Percentiles rank a stretch among this genome's conserved stretches.
Conservation (phyloP, 202 grass and related monocot species). For the Brachypodium distachyon region DNA sequence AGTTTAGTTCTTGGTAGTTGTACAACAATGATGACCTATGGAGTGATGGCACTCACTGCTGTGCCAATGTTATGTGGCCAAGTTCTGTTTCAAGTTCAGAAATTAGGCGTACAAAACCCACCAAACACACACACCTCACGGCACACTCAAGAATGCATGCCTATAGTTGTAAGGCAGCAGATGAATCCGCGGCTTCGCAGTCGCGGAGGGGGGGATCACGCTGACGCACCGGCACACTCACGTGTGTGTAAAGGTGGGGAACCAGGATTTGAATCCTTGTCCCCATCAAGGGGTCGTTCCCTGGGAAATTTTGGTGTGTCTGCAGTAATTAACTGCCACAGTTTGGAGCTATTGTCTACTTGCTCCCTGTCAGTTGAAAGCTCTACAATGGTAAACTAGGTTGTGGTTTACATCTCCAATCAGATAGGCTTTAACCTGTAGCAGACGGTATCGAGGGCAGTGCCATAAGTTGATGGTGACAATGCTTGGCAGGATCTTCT, state of each 20-base stretch:
- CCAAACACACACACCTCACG: too few species aligned
- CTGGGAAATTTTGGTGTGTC: not conserved
- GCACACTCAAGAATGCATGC: too few species aligned
- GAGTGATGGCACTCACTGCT: not conserved
- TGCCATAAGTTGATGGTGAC: not conserved
- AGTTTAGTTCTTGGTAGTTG: not conserved
- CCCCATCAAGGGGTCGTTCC: not conserved
- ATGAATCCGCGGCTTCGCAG: too few species aligned
- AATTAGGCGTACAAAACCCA: too few species aligned
- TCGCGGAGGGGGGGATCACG: too few species aligned
- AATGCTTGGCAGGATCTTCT: not conserved
- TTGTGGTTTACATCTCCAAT: not conserved
- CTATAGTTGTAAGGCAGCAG: too few species aligned
- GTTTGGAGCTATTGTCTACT: constrained; percentile 1
- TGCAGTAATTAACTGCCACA: constrained; percentile 10
- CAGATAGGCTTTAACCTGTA: not conserved
- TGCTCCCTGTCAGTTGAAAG: constrained; percentile 22
- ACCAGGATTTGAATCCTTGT: too few species aligned
- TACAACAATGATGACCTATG: not conserved
- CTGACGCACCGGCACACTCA: too few species aligned
- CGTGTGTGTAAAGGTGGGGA: too few species aligned
- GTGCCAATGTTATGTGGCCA: not conserved
- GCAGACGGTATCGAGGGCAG: not conserved
- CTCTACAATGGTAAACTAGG: constrained; percentile 13
- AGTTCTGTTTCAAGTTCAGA: not conserved